phyloP scores from a whole-genome alignment of 176 grass and related monocot genomes.

The Ensete glaucum region DNA sequence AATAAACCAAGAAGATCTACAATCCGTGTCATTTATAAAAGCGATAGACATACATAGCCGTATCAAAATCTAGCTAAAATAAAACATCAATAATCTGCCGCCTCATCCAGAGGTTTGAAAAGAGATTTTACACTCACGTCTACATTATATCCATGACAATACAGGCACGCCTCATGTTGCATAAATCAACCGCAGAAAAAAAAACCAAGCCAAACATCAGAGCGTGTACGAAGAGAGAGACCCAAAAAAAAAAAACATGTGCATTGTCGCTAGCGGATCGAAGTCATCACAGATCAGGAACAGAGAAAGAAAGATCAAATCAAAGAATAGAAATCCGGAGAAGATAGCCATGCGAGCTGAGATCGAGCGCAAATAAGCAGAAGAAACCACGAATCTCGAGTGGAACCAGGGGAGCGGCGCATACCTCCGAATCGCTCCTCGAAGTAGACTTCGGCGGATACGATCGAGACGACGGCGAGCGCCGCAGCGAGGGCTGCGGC shows the following conservation, averaged over 20 bases:
- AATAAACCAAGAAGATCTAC: background rate
- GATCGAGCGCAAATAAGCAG: background rate
- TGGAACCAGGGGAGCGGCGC: background rate
- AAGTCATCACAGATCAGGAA: background rate
- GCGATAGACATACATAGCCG: background rate
- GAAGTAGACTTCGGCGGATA: slow-evolving; percentile 55
- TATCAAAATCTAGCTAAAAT: background rate
- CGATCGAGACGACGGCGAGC: slow-evolving; percentile 28
- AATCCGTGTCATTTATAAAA: background rate
- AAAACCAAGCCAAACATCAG: background rate
- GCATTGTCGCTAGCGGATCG: background rate
- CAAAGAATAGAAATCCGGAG: background rate
- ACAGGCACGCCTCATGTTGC: background rate
- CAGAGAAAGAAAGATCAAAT: background rate
- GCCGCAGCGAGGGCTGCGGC: slow-evolving; percentile 23
- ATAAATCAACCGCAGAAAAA: background rate
- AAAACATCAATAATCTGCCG: background rate
- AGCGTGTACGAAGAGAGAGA: background rate
- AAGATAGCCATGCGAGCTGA: background rate
- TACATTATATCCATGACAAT: too few relatives aligned
- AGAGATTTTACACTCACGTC: too few relatives aligned
- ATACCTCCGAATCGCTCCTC: slow-evolving; percentile 87
- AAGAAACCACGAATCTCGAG: slow-evolving; percentile 1
- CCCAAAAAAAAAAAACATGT: background rate
- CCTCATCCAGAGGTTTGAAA: background rate